Conservation (phyloP, 805 yeast genomes). For the Candida pseudofarinosa region DNA sequence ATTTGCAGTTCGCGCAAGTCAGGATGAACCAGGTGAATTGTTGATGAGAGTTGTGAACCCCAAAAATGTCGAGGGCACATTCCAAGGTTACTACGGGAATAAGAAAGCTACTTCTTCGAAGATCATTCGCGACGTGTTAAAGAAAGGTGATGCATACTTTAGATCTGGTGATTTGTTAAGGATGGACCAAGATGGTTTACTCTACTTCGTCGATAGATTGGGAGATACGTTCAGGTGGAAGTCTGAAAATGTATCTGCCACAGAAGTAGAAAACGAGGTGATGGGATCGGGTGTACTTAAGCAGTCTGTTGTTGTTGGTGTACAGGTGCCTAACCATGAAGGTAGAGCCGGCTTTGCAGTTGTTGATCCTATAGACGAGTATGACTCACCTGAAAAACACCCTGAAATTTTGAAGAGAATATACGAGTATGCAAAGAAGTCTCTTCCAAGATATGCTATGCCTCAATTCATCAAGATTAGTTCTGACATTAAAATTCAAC, state of each 20-base stretch:
- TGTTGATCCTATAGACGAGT: constrained; percentile 47
- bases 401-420: constrained; percentile 27
- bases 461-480: constrained; percentile 79
- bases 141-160: constrained; percentile 87
- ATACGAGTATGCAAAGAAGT: constrained; percentile 23
- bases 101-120: constrained; percentile 75
- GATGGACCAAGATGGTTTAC: constrained; percentile 61
- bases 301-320: constrained; percentile 85
- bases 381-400: constrained; percentile 27
- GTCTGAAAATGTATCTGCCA: constrained; percentile 89
- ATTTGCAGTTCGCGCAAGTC: constrained; percentile 48
- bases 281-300: constrained; percentile 45
- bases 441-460: constrained; percentile 78
- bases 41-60: constrained; percentile 69
- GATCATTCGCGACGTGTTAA: constrained; percentile 67
- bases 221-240: constrained; percentile 98
- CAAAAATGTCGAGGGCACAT: constrained; percentile 63
- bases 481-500: constrained; percentile 57
- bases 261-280: constrained; percentile 83
- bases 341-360: constrained; percentile 94
- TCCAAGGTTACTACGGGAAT: constrained; percentile 88
- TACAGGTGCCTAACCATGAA: constrained; percentile 79
- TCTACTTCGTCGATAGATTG: constrained; percentile 84
- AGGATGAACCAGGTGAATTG: constrained; percentile 81
- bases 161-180: constrained; percentile 82